phyloP scores from a whole-genome alignment of 768 basidiomycete genomes.

The Hygrophoropsis aurantiaca region DNA sequence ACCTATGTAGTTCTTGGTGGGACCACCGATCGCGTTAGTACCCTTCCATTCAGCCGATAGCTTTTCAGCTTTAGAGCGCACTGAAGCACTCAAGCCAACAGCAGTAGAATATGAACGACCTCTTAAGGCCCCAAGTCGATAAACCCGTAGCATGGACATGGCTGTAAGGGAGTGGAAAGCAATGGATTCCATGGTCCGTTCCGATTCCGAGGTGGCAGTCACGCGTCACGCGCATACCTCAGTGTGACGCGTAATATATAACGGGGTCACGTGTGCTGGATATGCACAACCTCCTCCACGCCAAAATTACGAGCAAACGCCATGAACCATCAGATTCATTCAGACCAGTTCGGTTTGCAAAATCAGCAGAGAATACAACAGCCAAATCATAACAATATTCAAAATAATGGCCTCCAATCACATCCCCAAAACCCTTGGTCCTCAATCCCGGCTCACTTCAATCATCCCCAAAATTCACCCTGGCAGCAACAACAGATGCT shows the following conservation, averaged over 20 bases:
- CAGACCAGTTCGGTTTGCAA: slow-evolving; percentile 13
- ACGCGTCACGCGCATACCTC: not conserved
- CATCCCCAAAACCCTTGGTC: slow-evolving; percentile 16
- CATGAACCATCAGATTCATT: not conserved
- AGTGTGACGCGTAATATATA: slow-evolving; percentile 13
- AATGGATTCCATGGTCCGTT: not conserved
- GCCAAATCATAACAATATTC: slow-evolving; percentile 19
- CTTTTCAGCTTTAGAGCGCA: slow-evolving; percentile 62
- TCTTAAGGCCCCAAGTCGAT: slow-evolving; percentile 12
- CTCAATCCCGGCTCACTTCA: slow-evolving; percentile 28
- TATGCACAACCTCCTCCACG: not conserved
- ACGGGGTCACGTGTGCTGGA: not conserved
- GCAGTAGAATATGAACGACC: slow-evolving; percentile 45
- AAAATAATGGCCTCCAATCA: slow-evolving; percentile 26
- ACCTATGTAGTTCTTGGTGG: slow-evolving; percentile 89
- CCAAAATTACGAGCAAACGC: slow-evolving; percentile 10
- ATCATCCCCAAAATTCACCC: slow-evolving; percentile 16
- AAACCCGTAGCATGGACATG: slow-evolving; percentile 23
- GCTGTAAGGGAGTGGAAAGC: slow-evolving; percentile 1
- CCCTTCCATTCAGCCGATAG: slow-evolving; percentile 83
- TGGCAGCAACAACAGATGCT: slow-evolving; percentile 35
- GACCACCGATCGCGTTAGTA: slow-evolving; percentile 80
- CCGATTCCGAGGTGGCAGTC: not conserved
- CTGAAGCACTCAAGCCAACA: slow-evolving; percentile 51
- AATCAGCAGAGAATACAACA: slow-evolving; percentile 16